Conservation (phyloP, 2,329 filamentous ascomycete species). For the Akanthomyces muscarius region DNA sequence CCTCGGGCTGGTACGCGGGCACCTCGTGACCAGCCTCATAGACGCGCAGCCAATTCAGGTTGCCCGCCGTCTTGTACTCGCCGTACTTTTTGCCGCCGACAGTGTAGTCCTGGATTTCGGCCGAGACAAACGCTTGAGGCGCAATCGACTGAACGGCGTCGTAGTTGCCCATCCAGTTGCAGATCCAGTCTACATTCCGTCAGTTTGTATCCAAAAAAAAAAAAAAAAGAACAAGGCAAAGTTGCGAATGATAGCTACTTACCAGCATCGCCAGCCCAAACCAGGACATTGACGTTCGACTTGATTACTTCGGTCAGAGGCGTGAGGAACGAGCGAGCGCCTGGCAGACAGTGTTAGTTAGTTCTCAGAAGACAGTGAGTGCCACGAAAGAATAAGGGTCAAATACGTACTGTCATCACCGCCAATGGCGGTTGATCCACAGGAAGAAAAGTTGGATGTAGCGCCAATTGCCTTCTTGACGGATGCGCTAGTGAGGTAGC, state of each 20-base stretch:
- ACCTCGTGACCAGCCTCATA: conserved; percentile 42
- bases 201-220: background rate
- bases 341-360: conserved; percentile 20
- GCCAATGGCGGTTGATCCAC: conserved; percentile 2
- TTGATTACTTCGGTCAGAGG: conserved; percentile 43
- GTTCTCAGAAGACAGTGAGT: too few species aligned
- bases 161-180: conserved; percentile 53
- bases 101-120: conserved; percentile 42
- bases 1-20: conserved; percentile 21
- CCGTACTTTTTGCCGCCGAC: conserved; percentile 45
- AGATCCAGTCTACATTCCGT: conserved; percentile 45
- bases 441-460: conserved; percentile 8
- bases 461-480: conserved; percentile 44
- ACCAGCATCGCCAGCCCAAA: conserved; percentile 54
- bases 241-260: conserved; percentile 16
- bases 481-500: conserved; percentile 35
- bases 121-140: conserved; percentile 38
- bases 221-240: background rate
- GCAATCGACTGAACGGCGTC: conserved; percentile 43
- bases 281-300: conserved; percentile 44
- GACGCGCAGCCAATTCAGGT: conserved; percentile 47
- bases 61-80: conserved; percentile 46
- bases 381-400: background rate
- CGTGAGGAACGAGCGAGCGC: conserved; percentile 41
- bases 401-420: conserved; percentile 1